A percentile compares a stretch with the other conserved stretches of the same genome.
phyloP scores from a whole-genome alignment of 306 rosid species.

The Astragalus glycyphyllos region DNA sequence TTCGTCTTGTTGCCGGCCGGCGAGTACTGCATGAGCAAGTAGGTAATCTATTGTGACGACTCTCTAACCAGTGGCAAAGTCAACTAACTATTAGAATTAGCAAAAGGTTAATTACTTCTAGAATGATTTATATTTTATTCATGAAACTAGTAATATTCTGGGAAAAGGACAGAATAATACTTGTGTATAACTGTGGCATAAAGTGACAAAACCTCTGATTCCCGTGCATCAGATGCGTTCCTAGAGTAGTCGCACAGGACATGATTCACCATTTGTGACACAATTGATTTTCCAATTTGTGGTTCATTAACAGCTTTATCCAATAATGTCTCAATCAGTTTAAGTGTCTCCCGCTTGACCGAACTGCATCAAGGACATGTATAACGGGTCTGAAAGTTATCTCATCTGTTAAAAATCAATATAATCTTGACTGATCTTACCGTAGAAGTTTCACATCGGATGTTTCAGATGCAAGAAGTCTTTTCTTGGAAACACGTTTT shows the following conservation, averaged over 20 bases:
- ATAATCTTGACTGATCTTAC: conserved; percentile 47
- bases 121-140: not conserved
- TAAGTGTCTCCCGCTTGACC: conserved; percentile 95
- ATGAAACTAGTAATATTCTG: too few relatives aligned
- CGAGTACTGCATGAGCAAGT: too few relatives aligned
- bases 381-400: not conserved
- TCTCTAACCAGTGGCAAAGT: too few relatives aligned
- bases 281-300: conserved; percentile 95
- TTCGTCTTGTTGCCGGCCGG: too few relatives aligned
- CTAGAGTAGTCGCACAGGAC: conserved; percentile 95
- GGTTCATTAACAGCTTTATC: conserved; percentile 99
- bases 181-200: conserved; percentile 95
- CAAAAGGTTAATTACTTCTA: not conserved
- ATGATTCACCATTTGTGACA: conserved; percentile 99
- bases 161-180: conserved; percentile 49
- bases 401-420: conserved; percentile 5
- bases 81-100: not conserved
- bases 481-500: conserved; percentile 87
- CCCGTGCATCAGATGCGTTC: conserved; percentile 98
- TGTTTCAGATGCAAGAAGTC: conserved; percentile 82
- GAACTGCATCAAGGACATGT: conserved; percentile 65
- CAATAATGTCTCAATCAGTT: conserved; percentile 93
- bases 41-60: too few relatives aligned
- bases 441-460: conserved; percentile 92
- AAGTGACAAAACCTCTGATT: conserved; percentile 94